A percentile compares a stretch with the other conserved stretches of the same genome.
These are phyloP conservation scores for Vitis amurensis DNA, from an alignment of 164 flowering plant genomes.

Conservation along the genomic window DNA sequence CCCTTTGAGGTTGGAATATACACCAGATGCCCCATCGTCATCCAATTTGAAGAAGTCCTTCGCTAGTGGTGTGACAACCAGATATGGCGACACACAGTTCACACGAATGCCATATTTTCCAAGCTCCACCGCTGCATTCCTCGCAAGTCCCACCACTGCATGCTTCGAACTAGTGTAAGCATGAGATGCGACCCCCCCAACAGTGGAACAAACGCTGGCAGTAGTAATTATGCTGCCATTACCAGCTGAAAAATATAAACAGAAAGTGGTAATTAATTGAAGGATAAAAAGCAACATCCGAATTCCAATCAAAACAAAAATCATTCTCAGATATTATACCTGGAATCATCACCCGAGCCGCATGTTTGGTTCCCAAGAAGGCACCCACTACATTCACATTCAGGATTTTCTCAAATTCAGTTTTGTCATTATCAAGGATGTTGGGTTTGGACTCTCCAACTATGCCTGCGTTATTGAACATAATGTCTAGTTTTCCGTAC, in stretches of 20 bases:
- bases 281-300: too few relatives aligned
- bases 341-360: conserved; percentile 51
- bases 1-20: conserved; percentile 23
- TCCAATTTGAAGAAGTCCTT: conserved; percentile 13
- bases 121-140: conserved; percentile 39
- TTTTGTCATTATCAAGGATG: conserved; percentile 17
- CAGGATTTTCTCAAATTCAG: conserved; percentile 26
- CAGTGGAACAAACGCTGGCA: conserved; percentile 20
- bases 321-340: too few relatives aligned
- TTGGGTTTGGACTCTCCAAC: neutral
- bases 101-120: conserved; percentile 47
- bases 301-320: too few relatives aligned
- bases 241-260: neutral
- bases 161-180: conserved; percentile 45
- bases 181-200: conserved; percentile 38
- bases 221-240: conserved; percentile 38
- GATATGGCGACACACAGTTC: conserved; percentile 41
- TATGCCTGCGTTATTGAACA: conserved; percentile 39
- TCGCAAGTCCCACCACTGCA: conserved; percentile 39
- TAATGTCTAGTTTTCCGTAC: conserved; percentile 37
- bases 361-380: conserved; percentile 44
- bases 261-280: too few relatives aligned
- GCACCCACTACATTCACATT: conserved; percentile 26
- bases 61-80: conserved; percentile 25
- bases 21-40: neutral